Evolutionary conservation across 306 rosid genomes (phyloP).

Genomic region (Aeschynomene evenia): DNA sequence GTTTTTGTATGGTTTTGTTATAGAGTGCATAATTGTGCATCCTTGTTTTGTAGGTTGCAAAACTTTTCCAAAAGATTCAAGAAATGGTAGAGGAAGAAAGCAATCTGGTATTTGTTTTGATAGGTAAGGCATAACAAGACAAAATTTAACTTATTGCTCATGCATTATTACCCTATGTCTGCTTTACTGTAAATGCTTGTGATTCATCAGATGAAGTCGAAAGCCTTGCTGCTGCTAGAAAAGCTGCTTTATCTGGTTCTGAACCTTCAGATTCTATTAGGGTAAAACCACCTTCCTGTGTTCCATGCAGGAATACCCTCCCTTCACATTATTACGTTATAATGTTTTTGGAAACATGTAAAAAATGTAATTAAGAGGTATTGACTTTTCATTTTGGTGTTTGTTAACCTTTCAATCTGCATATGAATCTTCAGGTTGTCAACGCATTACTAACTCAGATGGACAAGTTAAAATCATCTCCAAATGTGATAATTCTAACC

Average conservation of each 20-base stretch:
- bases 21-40: constrained; percentile 2
- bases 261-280: constrained; percentile 99
- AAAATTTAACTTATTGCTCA: constrained; percentile 23
- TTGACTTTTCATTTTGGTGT: neutral
- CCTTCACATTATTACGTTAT: neutral
- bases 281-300: constrained; percentile 49
- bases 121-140: constrained; percentile 66
- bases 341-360: neutral
- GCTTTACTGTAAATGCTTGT: constrained; percentile 30
- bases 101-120: constrained; percentile 97
- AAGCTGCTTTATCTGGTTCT: constrained; percentile 96
- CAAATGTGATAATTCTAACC: constrained; percentile 88
- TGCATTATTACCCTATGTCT: constrained; percentile 28
- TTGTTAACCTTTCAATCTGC: constrained; percentile 25
- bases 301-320: constrained; percentile 9
- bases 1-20: constrained; percentile 15
- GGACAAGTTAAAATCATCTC: constrained; percentile 82
- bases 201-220: constrained; percentile 89
- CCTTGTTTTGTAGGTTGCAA: constrained; percentile 68
- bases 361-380: constrained; percentile 8
- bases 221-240: constrained; percentile 96
- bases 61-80: constrained; percentile 89
- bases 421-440: constrained; percentile 74
- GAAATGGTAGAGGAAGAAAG: constrained; percentile 84
- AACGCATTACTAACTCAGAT: constrained; percentile 94